phyloP scores from a whole-genome alignment of 2,329 filamentous ascomycete species.

The Plectosphaerella cucumerina region DNA sequence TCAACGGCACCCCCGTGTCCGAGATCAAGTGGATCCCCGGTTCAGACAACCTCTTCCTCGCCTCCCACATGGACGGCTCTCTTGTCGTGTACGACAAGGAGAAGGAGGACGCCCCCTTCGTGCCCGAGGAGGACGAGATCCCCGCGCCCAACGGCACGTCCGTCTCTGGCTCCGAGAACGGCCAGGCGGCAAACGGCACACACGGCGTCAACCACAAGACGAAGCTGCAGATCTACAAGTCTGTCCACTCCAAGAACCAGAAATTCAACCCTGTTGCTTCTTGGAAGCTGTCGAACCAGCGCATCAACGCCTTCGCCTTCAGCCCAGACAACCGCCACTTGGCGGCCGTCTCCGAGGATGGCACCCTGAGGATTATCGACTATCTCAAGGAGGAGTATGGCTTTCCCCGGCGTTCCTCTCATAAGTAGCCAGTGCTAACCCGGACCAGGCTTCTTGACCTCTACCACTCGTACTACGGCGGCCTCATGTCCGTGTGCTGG shows the following conservation, averaged over 20 bases:
- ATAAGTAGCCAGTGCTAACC: slow-evolving; percentile 2
- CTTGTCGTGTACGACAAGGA: slow-evolving; percentile 96
- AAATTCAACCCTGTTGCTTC: slow-evolving; percentile 87
- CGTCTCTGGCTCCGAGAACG: slow-evolving; percentile 2
- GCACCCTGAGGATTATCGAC: slow-evolving; percentile 83
- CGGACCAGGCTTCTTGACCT: slow-evolving; percentile 69
- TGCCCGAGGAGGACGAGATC: slow-evolving; percentile 57
- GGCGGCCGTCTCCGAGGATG: slow-evolving; percentile 88
- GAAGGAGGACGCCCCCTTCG: slow-evolving; percentile 81
- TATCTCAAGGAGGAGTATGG: slow-evolving; percentile 83
- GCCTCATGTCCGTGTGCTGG: slow-evolving; percentile 91
- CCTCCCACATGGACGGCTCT: slow-evolving; percentile 86
- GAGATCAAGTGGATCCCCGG: slow-evolving; percentile 92
- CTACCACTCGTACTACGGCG: slow-evolving; percentile 90
- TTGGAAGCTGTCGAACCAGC: slow-evolving; percentile 89
- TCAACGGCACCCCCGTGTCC: slow-evolving; percentile 80
- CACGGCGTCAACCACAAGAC: slow-evolving; percentile 30
- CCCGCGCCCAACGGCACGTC: slow-evolving; percentile 13
- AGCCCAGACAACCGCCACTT: slow-evolving; percentile 85
- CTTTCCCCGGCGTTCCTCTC: background rate
- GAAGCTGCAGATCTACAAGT: slow-evolving; percentile 75
- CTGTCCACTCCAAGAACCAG: slow-evolving; percentile 88
- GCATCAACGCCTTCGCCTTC: slow-evolving; percentile 87
- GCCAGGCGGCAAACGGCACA: background rate
- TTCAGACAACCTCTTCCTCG: slow-evolving; percentile 88